Base-by-base conservation (phyloP, 306 rosid species). In the Citrullus colocynthis region DNA sequence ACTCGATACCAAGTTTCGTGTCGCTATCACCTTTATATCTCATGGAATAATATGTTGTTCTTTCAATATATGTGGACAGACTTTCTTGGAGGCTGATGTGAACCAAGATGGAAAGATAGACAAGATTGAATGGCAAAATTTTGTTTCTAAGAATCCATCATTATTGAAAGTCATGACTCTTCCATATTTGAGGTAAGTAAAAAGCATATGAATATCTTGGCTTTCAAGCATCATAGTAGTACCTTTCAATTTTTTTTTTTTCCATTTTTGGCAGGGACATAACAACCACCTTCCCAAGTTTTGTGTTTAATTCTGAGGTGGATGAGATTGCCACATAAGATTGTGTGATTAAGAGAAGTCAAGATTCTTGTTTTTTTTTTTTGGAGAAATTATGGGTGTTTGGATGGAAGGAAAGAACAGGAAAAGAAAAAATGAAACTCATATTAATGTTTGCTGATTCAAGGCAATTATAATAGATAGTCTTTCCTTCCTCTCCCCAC, bases 101-200 rank as follows among this genome's bases (percentile, higher is more conserved):
- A 89, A 96, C 81, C 89, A 84, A 79, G 99, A 96, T 71, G 99
- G 99, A 64, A 96, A 84, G 85, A 92, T 96, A 76, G 99, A 92
- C 88, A 89, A 81, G 77, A 78, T 56, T 0, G 97, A 92, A 80
- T 95, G 99, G 99, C 74, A 78, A 51, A 80, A 66, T 57, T 95
- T 95, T 16, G 99, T 95, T 65, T 55, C 75, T 2, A 71, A 87
- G 87, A 92, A 95, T 75, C 96, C 97, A 1, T 95, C 99, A 32
- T 49, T 95, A 7, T 77, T 95, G 74, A 92, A 92, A 84, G 87
- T 95, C 73, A 92, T 92, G 99, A 95, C 97, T 60, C 90, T 95
- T 48, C 96, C 99, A 54, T 92, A 90, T 76, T 79, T 95, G 34
- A 87, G 88, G 98, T 92, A 85, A 56, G 28, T 21, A 72, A 24